A percentile compares a stretch with the other conserved stretches of the same genome.
Conservation (phyloP, 139 green algal species). For the Coccomyxa sp. region DNA sequence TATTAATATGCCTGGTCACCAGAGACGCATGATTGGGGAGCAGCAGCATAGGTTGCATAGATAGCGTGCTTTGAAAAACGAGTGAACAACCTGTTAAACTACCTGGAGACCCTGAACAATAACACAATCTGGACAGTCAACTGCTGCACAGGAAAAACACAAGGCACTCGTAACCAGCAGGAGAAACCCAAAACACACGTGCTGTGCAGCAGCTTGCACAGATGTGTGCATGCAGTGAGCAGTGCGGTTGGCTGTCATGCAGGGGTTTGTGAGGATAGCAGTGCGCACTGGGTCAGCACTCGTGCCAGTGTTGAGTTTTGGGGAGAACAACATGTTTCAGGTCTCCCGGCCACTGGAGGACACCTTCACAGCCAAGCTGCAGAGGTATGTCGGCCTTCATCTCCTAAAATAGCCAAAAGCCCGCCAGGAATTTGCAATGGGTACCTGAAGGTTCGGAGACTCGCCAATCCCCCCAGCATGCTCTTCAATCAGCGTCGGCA, state of each 20-base stretch:
- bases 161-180: too few relatives aligned
- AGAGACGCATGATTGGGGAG: too few relatives aligned
- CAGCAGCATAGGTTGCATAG: too few relatives aligned
- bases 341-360: neutral
- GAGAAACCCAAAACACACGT: too few relatives aligned
- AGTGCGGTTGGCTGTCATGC: neutral
- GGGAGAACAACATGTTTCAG: slow-evolving; percentile 45
- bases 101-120: too few relatives aligned
- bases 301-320: slow-evolving; percentile 43
- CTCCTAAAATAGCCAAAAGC: neutral
- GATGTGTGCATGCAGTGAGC: neutral
- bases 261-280: slow-evolving; percentile 5
- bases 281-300: slow-evolving; percentile 34
- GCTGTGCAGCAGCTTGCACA: neutral
- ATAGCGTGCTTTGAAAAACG: too few relatives aligned
- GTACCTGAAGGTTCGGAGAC: neutral
- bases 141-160: neutral
- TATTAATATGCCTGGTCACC: too few relatives aligned
- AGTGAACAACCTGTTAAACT: too few relatives aligned
- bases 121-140: too few relatives aligned
- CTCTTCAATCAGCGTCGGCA: neutral
- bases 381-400: neutral
- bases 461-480: neutral
- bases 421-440: too few relatives aligned
- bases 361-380: neutral